These are phyloP conservation scores for Nephelium lappaceum DNA, from an alignment of 345 rosid species.

Conservation along the genomic window DNA sequence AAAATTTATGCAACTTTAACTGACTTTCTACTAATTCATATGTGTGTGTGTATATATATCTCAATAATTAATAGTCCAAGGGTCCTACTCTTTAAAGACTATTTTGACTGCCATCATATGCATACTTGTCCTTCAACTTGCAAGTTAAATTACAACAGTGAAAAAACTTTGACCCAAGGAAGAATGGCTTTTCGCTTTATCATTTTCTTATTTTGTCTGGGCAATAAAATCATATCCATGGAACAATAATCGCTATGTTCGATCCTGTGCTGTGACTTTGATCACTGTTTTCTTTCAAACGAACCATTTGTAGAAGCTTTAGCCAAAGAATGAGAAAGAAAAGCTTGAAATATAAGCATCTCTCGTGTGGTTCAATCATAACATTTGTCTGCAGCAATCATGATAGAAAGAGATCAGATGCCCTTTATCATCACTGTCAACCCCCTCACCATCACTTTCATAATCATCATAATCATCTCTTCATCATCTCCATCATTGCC, in stretches of 20 bases:
- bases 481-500: neutral
- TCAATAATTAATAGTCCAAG: neutral
- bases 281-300: neutral
- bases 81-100: neutral
- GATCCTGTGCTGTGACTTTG: neutral
- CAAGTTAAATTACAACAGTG: neutral
- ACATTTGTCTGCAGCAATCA: constrained; percentile 1
- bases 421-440: constrained; percentile 5
- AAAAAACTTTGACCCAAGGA: neutral
- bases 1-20: neutral
- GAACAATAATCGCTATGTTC: neutral
- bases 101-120: neutral
- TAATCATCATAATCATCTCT: constrained; percentile 9
- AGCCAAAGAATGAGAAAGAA: neutral
- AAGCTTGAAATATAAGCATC: constrained; percentile 13
- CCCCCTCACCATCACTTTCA: constrained; percentile 18
- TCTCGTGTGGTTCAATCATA: constrained; percentile 11
- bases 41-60: too few species aligned
- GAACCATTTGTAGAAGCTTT: neutral
- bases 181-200: neutral
- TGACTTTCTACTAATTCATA: too few species aligned
- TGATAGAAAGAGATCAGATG: constrained; percentile 2
- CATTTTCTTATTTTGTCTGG: neutral
- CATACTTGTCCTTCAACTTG: neutral
- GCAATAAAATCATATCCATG: neutral